phyloP scores from a whole-genome alignment of 2,329 filamentous ascomycete species.

The Calonectria henricotiae region DNA sequence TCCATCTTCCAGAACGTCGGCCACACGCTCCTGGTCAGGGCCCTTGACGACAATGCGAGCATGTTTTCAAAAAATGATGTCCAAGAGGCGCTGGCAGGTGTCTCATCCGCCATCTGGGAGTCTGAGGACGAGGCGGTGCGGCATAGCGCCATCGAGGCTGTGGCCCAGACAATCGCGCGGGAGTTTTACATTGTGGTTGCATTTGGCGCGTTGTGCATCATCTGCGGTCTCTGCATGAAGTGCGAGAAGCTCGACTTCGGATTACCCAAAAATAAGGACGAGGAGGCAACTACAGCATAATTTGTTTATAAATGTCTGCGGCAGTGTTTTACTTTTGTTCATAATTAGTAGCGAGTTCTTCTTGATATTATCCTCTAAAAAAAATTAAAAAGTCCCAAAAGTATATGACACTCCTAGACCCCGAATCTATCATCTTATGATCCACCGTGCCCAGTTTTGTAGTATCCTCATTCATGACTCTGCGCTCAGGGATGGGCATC shows the following conservation, averaged over 20 bases:
- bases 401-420: neutral
- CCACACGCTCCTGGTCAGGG: constrained; percentile 30
- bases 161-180: constrained; percentile 27
- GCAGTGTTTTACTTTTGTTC: neutral
- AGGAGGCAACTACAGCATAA: constrained; percentile 22
- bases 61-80: constrained; percentile 32
- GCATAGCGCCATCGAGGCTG: constrained; percentile 30
- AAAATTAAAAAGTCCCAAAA: neutral
- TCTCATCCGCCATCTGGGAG: constrained; percentile 35
- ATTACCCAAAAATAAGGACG: constrained; percentile 7
- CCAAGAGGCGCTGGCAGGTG: constrained; percentile 36
- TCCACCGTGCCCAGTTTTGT: neutral
- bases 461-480: neutral
- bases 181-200: constrained; percentile 36
- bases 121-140: constrained; percentile 19
- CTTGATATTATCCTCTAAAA: neutral
- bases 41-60: constrained; percentile 30
- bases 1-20: constrained; percentile 37
- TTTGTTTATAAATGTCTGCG: neutral
- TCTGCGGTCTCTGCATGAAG: constrained; percentile 36
- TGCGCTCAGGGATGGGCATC: constrained; percentile 31
- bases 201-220: constrained; percentile 25
- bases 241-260: constrained; percentile 38
- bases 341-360: constrained; percentile 2
- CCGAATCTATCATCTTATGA: neutral